Conservation (phyloP, 73 alveolate species). For the Breviolum minutum region DNA sequence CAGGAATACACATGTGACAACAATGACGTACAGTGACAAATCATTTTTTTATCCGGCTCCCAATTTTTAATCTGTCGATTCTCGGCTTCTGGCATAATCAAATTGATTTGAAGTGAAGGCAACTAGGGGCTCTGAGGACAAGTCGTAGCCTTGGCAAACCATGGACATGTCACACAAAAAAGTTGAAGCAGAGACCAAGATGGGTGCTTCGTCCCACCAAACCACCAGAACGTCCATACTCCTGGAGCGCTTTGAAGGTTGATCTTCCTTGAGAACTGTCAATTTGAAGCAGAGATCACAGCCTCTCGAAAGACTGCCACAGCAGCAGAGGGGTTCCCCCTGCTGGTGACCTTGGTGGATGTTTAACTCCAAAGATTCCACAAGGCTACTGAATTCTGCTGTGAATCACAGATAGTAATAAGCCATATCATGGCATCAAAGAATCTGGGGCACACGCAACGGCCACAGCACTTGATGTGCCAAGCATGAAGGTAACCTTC, state of each 20-base stretch:
- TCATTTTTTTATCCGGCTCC: neutral
- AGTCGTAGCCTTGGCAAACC: conserved; percentile 21
- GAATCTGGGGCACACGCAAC: neutral
- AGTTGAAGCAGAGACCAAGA: neutral
- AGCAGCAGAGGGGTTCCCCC: neutral
- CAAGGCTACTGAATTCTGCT: no score
- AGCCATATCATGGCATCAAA: neutral
- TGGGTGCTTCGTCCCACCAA: conserved; percentile 28
- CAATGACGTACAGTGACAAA: neutral
- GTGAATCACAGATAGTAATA: no score
- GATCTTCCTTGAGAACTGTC: neutral
- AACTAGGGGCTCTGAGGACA: conserved; percentile 33
- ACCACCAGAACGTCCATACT: conserved; percentile 22
- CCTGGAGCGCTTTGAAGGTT: neutral
- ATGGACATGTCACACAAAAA: no score
- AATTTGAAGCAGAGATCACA: neutral
- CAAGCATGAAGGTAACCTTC: neutral
- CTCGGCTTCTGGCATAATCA: neutral
- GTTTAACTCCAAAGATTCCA: no score
- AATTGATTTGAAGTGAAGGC: conserved; percentile 14
- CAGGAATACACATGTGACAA: neutral
- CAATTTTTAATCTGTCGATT: no score
- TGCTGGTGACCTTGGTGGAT: neutral
- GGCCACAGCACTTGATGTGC: conserved; percentile 29
- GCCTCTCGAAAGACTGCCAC: conserved; percentile 22